Conservation (phyloP, 75 land plant genomes). For the Sequoia sempervirens region DNA sequence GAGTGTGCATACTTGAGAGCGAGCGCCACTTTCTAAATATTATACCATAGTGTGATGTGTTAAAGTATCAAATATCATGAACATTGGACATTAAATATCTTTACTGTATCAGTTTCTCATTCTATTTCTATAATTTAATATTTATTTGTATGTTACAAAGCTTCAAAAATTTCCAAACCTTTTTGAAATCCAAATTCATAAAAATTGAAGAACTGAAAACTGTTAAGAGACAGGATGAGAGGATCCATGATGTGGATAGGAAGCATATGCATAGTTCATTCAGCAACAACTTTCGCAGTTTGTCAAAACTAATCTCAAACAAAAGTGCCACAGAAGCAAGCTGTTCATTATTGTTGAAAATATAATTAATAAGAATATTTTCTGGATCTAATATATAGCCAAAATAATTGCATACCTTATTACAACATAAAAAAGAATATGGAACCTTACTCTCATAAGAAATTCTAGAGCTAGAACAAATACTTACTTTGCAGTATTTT, state of each 20-base stretch:
- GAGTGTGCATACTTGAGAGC: not conserved
- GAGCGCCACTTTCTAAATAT: not conserved
- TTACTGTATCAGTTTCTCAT: not conserved
- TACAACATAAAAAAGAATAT: not conserved
- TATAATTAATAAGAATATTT: not conserved
- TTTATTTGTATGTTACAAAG: not conserved
- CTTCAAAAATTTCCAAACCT: not conserved
- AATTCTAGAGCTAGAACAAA: not conserved
- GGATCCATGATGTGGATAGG: not conserved
- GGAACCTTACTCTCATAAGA: not conserved
- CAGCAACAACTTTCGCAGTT: not conserved
- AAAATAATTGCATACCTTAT: no score
- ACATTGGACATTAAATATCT: not conserved
- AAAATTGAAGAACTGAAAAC: not conserved
- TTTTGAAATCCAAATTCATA: not conserved
- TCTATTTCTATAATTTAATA: not conserved
- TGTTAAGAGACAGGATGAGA: not conserved
- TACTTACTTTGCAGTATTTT: slow-evolving; percentile 70
- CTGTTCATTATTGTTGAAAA: not conserved
- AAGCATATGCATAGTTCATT: not conserved
- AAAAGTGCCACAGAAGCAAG: not conserved
- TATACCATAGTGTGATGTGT: not conserved
- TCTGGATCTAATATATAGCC: not conserved
- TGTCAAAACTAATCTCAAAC: slow-evolving; percentile 1
- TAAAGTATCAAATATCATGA: not conserved